A percentile compares a stretch with the other conserved stretches of the same genome.
phyloP scores from a whole-genome alignment of 768 basidiomycete species.

The Russula sp. region DNA sequence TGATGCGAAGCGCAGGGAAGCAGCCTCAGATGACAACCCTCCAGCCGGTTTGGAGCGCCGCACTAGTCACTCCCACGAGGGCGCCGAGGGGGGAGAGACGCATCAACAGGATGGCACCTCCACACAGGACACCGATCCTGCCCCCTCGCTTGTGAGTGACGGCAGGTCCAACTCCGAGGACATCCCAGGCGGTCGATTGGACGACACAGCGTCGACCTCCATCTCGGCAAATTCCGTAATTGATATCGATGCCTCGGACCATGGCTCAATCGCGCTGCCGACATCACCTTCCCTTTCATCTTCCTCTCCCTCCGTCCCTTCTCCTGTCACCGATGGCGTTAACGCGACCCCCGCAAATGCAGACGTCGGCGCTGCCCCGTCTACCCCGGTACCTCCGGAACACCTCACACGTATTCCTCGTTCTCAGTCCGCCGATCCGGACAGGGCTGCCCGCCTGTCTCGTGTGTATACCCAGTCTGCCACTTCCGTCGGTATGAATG shows the following conservation, averaged over 20 bases:
- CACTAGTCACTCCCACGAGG: conserved; percentile 22
- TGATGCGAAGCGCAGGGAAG: conserved; percentile 11
- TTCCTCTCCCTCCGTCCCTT: not conserved
- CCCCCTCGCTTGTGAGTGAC: conserved; percentile 20
- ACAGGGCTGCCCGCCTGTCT: conserved; percentile 51
- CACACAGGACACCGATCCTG: conserved; percentile 7
- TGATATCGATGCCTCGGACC: conserved; percentile 17
- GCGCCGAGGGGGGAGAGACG: conserved; percentile 28
- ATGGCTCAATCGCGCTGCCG: conserved; percentile 9
- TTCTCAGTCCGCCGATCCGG: conserved; percentile 78
- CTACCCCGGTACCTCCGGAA: conserved; percentile 26
- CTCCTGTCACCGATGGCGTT: not conserved
- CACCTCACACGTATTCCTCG: conserved; percentile 51
- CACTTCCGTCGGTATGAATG: conserved; percentile 21
- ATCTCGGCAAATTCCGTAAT: conserved; percentile 19
- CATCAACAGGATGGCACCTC: conserved; percentile 13
- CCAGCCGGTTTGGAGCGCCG: conserved; percentile 4
- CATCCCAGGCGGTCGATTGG: not conserved
- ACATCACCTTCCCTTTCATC: not conserved
- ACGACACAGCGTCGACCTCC: conserved; percentile 24
- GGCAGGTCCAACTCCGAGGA: conserved; percentile 13
- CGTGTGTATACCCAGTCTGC: conserved; percentile 52
- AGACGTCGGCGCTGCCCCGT: conserved; percentile 21
- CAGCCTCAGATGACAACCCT: not conserved
- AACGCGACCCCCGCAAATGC: not conserved